Evolutionary conservation across 768 basidiomycete species (phyloP).

Genomic region (Auriscalpium microsporum): DNA sequence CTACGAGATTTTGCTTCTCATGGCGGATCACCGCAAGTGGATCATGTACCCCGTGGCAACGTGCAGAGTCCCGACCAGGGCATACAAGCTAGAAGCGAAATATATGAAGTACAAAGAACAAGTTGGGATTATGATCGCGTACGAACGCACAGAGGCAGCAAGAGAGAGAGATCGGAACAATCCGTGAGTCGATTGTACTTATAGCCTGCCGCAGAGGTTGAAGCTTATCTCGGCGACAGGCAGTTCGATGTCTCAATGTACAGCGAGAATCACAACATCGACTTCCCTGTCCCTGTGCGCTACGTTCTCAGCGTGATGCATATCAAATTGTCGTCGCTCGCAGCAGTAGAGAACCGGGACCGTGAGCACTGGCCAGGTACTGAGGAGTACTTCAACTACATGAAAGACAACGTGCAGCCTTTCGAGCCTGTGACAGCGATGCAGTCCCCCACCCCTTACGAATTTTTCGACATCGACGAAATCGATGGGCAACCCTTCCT

Average conservation of each 20-base stretch:
- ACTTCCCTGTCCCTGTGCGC: conserved; percentile 11
- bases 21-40: conserved; percentile 16
- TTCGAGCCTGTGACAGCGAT: conserved; percentile 5
- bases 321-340: background rate
- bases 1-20: conserved; percentile 10
- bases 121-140: conserved; percentile 13
- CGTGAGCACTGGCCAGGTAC: too few species aligned
- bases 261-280: conserved; percentile 8
- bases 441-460: conserved; percentile 9
- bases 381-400: conserved; percentile 3
- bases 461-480: conserved; percentile 7
- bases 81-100: conserved; percentile 13
- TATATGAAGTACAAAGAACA: conserved; percentile 5
- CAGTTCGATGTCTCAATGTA: conserved; percentile 10
- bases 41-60: conserved; percentile 13
- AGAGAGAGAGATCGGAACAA: too few species aligned
- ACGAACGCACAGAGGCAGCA: background rate
- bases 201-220: too few species aligned
- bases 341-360: too few species aligned
- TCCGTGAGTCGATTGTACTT: too few species aligned
- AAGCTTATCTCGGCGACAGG: too few species aligned
- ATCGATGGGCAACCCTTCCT: conserved; percentile 6
- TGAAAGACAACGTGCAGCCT: conserved; percentile 1
- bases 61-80: conserved; percentile 1
- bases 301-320: conserved; percentile 10